Base-by-base conservation (phyloP, 75 land plant species). In the Cupressus sempervirens region DNA sequence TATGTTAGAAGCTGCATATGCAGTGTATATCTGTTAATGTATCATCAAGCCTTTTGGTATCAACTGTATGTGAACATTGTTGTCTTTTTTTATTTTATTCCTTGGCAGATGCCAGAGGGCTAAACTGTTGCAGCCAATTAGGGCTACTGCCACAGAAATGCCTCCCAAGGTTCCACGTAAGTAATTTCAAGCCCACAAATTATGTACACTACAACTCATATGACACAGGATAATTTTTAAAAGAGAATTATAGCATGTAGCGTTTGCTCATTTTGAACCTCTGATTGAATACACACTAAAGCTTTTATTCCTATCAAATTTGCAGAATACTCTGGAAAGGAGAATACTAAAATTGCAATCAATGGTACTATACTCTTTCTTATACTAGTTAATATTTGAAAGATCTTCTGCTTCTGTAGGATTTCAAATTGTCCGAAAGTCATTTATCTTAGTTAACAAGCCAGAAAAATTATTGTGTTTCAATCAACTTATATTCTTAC, bases 71-170 rank as follows among this genome's bases (percentile, higher is more conserved):
- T 40, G 40, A 36, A 20, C 26, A 40, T 0, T 76, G 26, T 76
- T 76, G 41, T 18, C 7, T 76, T 76, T 76, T 38, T 23, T 14
- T 18, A 7, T 38, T 9, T 20, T 29, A 13, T 83, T 83, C 41
- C 23, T 14, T 84, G 20, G 34, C 83, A 90, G 90, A 88, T 84
- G 81, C 16, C 77, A 53, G 30, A 40, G 1, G 58, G 80, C 84
- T 35, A 82, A 86, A 79, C 75, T 76, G 3, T 30, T 87, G 58
- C 91, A 88, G 48, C 94, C 93, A 32, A 53, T 93, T 29, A 88
- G 82, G 89, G 94, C 94, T 26, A 92, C 87, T 4, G 94, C 94
- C 7, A 93, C 93, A 26, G 88, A 93, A 75, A 14, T 56, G 2
- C 94, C 93, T 76, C 91, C 90, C 32, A 82, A 76, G 3, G 72